Conservation (phyloP, 148 eudicot genomes). For the Heliamphora exappendiculata region DNA sequence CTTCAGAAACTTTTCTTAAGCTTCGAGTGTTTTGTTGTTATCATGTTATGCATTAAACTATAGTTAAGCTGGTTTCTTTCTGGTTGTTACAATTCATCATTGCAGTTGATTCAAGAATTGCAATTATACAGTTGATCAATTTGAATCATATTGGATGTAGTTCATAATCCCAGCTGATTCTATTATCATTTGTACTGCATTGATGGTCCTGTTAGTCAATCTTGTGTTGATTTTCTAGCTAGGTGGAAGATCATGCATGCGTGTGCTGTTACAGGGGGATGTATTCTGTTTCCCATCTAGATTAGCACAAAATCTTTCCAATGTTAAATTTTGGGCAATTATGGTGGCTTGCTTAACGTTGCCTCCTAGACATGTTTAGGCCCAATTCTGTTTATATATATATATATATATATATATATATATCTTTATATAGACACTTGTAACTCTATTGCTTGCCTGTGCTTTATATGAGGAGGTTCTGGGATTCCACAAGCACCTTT, state of each 20-base stretch:
- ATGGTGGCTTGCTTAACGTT: background rate
- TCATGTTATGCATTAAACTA: background rate
- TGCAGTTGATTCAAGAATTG: background rate
- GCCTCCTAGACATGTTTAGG: background rate
- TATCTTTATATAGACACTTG: too few species aligned
- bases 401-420: too few species aligned
- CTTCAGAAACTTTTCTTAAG: background rate
- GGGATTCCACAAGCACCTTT: background rate
- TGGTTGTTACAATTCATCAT: background rate
- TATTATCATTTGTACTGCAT: background rate
- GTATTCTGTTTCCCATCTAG: background rate
- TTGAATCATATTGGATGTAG: background rate
- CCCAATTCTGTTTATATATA: too few species aligned
- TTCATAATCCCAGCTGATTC: background rate
- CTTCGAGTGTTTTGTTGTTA: background rate
- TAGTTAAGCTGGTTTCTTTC: background rate
- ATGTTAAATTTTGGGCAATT: background rate
- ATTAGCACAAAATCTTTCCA: background rate
- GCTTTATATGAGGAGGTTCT: background rate
- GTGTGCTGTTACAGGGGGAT: background rate
- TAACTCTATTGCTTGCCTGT: background rate
- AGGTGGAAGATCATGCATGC: background rate
- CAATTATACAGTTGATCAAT: background rate
- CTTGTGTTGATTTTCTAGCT: background rate
- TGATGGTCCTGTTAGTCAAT: background rate